phyloP scores from a whole-genome alignment of 495 filamentous ascomycete species.

The Xylaria palmicola region DNA sequence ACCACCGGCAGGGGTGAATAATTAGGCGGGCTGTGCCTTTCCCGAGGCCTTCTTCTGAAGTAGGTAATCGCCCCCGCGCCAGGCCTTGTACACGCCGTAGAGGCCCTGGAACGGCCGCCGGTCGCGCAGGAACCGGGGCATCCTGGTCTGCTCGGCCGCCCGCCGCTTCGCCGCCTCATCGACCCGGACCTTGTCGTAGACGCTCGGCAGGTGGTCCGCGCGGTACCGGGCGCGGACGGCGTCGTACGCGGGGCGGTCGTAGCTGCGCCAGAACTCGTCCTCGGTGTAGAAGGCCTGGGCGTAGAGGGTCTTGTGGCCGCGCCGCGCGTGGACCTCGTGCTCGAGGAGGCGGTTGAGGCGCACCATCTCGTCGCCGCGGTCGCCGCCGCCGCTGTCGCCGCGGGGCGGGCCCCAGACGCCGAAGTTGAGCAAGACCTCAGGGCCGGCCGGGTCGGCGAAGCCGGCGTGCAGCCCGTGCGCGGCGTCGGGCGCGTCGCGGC shows the following conservation, averaged over 20 bases:
- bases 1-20: too few species aligned
- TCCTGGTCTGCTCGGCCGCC: constrained; percentile 20
- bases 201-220: constrained; percentile 45
- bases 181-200: constrained; percentile 55
- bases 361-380: constrained; percentile 38
- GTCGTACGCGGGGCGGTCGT: constrained; percentile 50
- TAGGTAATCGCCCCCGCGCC: constrained; percentile 30
- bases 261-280: constrained; percentile 54
- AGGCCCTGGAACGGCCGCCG: constrained; percentile 28
- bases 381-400: too few species aligned
- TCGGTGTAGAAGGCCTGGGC: constrained; percentile 56
- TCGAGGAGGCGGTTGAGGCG: constrained; percentile 60
- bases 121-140: constrained; percentile 22
- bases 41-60: constrained; percentile 19
- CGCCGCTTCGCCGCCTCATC: constrained; percentile 33
- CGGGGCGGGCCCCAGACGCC: constrained; percentile 47
- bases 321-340: constrained; percentile 52
- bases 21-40: background rate
- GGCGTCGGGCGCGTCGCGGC: constrained; percentile 34
- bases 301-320: constrained; percentile 57
- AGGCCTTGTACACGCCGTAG: constrained; percentile 33
- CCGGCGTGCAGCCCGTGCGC: constrained; percentile 37
- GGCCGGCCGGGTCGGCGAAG: constrained; percentile 28
- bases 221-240: constrained; percentile 45
- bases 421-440: constrained; percentile 43